Evolutionary conservation across 108 stramenopile genomes (phyloP).

Genomic region (Poteriospumella lacustris): DNA sequence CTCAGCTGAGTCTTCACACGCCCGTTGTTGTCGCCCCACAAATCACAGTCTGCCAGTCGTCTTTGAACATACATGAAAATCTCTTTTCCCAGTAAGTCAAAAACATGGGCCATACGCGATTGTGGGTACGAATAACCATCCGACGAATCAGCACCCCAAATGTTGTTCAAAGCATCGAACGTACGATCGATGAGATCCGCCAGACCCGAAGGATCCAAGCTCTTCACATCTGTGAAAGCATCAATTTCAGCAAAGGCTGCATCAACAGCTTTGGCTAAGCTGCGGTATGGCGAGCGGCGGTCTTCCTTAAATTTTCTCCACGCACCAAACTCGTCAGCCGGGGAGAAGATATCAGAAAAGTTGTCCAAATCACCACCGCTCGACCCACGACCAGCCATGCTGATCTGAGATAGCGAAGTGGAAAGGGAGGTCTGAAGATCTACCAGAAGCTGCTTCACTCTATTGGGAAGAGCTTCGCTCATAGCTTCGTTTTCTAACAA

Average conservation of each 20-base stretch:
- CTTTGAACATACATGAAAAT: neutral
- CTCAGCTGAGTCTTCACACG: neutral
- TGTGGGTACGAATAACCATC: neutral
- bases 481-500: neutral
- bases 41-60: neutral
- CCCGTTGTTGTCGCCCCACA: neutral
- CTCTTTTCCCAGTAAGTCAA: neutral
- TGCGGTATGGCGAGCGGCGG: neutral
- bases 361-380: neutral
- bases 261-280: conserved; percentile 1
- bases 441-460: neutral
- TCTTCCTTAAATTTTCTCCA: neutral
- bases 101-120: neutral
- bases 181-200: neutral
- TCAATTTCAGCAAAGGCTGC: neutral
- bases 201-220: neutral
- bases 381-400: neutral
- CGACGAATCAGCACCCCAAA: neutral
- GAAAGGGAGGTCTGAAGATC: neutral
- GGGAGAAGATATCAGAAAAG: neutral
- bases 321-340: neutral
- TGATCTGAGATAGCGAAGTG: neutral
- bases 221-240: neutral
- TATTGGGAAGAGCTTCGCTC: neutral
- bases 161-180: neutral